Evolutionary conservation across 192 early-diverging fungal genomes (phyloP).

Genomic region (Ambispora gerdemannii): DNA sequence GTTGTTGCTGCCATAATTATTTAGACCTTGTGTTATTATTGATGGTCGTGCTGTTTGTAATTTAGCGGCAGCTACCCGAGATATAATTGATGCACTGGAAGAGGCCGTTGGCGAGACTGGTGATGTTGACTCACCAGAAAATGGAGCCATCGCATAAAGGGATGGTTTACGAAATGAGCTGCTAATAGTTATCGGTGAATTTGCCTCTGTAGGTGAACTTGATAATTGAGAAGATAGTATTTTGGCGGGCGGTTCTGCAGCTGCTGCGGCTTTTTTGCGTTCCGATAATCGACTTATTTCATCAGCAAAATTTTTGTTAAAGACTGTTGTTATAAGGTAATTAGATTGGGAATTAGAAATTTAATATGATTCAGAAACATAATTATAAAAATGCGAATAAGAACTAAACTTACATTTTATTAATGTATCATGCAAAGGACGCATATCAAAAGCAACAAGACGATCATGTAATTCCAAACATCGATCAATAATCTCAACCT

Average conservation of each 20-base stretch:
- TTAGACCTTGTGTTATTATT: neutral
- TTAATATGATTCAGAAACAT: neutral
- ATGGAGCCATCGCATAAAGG: slow-evolving; percentile 2
- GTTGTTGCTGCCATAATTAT: neutral
- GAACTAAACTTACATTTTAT: slow-evolving; percentile 44
- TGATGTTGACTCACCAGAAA: neutral
- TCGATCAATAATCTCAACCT: slow-evolving; percentile 58
- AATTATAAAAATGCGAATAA: neutral
- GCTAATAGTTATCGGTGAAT: slow-evolving; percentile 6
- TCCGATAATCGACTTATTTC: slow-evolving; percentile 48
- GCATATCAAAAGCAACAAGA: slow-evolving; percentile 62
- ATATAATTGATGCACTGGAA: slow-evolving; percentile 17
- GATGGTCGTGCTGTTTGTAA: slow-evolving; percentile 7
- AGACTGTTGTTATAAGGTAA: slow-evolving; percentile 40
- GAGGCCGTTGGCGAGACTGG: neutral
- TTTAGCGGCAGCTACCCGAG: slow-evolving; percentile 13
- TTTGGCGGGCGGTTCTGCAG: neutral
- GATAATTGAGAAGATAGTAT: neutral
- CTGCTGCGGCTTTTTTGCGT: slow-evolving; percentile 12
- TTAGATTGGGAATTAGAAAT: neutral
- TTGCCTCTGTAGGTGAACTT: neutral
- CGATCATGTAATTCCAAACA: slow-evolving; percentile 61
- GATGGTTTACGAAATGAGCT: slow-evolving; percentile 11
- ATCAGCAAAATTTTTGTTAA: slow-evolving; percentile 62
- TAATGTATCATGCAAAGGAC: slow-evolving; percentile 66